Evolutionary conservation across 805 yeast species (phyloP).

Genomic region (Saccharomycopsis sp.): DNA sequence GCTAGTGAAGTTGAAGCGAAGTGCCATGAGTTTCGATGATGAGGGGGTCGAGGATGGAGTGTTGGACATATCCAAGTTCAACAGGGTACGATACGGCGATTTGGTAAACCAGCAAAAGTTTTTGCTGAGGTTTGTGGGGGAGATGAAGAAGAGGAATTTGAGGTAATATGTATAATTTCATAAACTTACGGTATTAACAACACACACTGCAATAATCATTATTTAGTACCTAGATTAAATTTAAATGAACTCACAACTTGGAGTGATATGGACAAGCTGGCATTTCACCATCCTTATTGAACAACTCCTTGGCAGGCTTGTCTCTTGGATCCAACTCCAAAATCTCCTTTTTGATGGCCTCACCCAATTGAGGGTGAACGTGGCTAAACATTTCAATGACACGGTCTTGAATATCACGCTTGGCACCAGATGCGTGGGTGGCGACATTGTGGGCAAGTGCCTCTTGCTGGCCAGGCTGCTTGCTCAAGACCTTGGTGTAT

Average conservation of each 20-base stretch:
- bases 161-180: too few relatives aligned
- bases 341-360: slow-evolving; percentile 55
- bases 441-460: slow-evolving; percentile 80
- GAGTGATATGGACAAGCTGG: slow-evolving; percentile 19
- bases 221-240: too few relatives aligned
- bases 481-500: slow-evolving; percentile 66
- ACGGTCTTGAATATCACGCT: slow-evolving; percentile 66
- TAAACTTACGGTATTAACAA: too few relatives aligned
- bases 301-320: slow-evolving; percentile 4
- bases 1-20: slow-evolving; percentile 7
- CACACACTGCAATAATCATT: too few relatives aligned
- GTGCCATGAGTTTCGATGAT: not conserved
- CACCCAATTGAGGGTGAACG: slow-evolving; percentile 63
- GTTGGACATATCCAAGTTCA: too few relatives aligned
- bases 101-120: too few relatives aligned
- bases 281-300: slow-evolving; percentile 16
- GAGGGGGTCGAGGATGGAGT: too few relatives aligned
- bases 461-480: slow-evolving; percentile 67
- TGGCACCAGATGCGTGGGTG: slow-evolving; percentile 60
- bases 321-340: slow-evolving; percentile 41
- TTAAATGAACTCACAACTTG: slow-evolving; percentile 14
- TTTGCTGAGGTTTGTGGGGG: too few relatives aligned
- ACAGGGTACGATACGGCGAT: too few relatives aligned
- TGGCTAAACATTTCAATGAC: slow-evolving; percentile 69
- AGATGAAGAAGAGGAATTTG: too few relatives aligned